Evolutionary conservation across 257 asterid genomes (phyloP).

Genomic region (Penstemon barbatus): DNA sequence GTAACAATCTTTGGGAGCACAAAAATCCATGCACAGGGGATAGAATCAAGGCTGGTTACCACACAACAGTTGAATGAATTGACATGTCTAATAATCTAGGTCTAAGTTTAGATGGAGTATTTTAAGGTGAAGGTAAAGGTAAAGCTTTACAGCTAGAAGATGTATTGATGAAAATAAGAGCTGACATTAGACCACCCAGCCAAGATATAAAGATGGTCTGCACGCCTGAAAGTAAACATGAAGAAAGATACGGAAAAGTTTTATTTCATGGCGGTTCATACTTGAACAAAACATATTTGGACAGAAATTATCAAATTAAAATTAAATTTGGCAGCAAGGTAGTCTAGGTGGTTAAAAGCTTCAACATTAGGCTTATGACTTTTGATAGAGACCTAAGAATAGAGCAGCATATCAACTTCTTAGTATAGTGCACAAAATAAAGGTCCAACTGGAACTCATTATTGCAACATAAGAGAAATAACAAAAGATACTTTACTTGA

Average conservation of each 20-base stretch:
- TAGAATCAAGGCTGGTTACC: neutral
- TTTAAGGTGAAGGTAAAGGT: constrained; percentile 6
- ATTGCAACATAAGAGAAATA: constrained; percentile 4
- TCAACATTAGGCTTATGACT: constrained; percentile 11
- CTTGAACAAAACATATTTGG: constrained; percentile 4
- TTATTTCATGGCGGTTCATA: constrained; percentile 14
- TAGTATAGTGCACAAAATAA: constrained; percentile 18
- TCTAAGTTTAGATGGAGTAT: constrained; percentile 6
- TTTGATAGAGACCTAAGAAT: neutral
- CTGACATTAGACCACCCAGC: constrained; percentile 20
- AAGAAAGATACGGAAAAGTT: neutral
- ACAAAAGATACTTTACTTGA: constrained; percentile 10
- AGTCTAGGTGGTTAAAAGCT: constrained; percentile 12
- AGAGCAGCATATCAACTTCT: neutral
- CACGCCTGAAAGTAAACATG: constrained; percentile 10
- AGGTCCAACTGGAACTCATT: constrained; percentile 16
- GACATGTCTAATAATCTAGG: constrained; percentile 15
- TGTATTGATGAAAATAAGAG: constrained; percentile 16
- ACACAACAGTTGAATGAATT: constrained; percentile 12
- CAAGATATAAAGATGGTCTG: neutral
- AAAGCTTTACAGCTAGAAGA: neutral
- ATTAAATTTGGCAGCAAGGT: neutral
- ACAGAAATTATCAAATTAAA: too few relatives aligned
- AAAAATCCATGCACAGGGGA: neutral
- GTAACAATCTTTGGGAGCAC: constrained; percentile 4